phyloP scores from a whole-genome alignment of 2,329 filamentous ascomycete genomes.

The Ophiostoma sp. region DNA sequence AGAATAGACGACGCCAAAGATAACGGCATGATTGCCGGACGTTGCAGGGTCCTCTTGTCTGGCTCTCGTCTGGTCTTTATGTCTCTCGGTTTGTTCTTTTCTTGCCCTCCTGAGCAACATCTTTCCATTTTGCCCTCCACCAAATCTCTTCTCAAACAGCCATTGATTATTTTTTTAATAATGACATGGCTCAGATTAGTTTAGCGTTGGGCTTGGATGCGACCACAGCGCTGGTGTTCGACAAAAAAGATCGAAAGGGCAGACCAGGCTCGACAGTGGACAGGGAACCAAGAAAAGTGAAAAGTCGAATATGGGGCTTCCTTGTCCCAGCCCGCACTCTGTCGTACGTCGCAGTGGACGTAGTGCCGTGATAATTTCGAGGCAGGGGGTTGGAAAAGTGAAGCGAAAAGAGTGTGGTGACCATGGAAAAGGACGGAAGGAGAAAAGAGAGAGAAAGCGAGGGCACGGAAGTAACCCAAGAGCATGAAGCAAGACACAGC shows the following conservation, averaged over 20 bases:
- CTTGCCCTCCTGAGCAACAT: no score
- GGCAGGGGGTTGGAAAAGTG: not conserved
- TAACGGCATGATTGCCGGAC: not conserved
- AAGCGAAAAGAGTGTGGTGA: not conserved
- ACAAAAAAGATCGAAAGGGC: not conserved
- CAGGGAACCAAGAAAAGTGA: not conserved
- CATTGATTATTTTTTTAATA: conserved; percentile 9
- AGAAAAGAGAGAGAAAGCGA: not conserved
- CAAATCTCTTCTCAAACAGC: conserved; percentile 17
- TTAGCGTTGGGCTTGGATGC: conserved; percentile 19
- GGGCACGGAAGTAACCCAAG: not conserved
- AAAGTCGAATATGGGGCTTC: conserved; percentile 9
- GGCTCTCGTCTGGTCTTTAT: not conserved
- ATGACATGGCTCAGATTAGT: conserved; percentile 5
- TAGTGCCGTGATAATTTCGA: conserved; percentile 5
- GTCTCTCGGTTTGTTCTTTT: not conserved
- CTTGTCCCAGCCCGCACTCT: not conserved
- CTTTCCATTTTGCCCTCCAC: not conserved
- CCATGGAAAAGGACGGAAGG: not conserved
- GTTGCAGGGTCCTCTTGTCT: not conserved
- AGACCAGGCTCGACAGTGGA: not conserved
- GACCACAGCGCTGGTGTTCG: not conserved
- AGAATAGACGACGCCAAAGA: not conserved
- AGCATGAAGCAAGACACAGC: not conserved
- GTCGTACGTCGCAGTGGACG: conserved; percentile 9